Evolutionary conservation across 768 basidiomycete genomes (phyloP).

Genomic region (Xerocomus brunneocitrinus): DNA sequence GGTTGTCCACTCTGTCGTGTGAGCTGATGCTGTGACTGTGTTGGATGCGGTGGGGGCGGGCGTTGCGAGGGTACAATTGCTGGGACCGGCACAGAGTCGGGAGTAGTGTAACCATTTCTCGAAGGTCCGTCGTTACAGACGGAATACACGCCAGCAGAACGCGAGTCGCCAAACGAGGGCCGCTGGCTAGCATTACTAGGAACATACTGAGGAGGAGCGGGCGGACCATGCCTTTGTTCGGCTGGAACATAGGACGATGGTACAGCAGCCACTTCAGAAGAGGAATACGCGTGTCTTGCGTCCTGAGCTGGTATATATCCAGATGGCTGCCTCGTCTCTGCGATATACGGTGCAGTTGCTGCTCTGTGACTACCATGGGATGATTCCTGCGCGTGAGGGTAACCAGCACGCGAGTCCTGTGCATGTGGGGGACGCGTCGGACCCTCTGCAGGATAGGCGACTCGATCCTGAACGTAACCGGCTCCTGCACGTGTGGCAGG

Average conservation of each 20-base stretch:
- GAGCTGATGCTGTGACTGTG: conserved; percentile 15
- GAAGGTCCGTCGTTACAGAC: conserved; percentile 8
- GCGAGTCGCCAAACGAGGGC: conserved; percentile 21
- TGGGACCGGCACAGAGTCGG: conserved; percentile 15
- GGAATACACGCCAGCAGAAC: conserved; percentile 16
- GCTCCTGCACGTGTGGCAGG: conserved; percentile 12
- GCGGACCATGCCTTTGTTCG: conserved; percentile 19
- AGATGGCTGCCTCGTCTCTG: conserved; percentile 20
- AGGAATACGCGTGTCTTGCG: conserved; percentile 17
- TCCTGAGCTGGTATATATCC: conserved; percentile 19
- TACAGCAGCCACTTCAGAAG: conserved; percentile 13
- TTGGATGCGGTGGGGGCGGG: conserved; percentile 6
- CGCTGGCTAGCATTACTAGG: conserved; percentile 14
- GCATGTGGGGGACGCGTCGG: conserved; percentile 10
- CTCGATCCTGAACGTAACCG: conserved; percentile 16
- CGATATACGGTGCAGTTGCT: conserved; percentile 3
- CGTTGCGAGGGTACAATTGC: conserved; percentile 18
- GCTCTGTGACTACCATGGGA: conserved; percentile 11
- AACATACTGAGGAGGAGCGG: conserved; percentile 13
- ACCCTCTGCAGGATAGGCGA: conserved; percentile 12
- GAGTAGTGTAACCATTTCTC: conserved; percentile 10
- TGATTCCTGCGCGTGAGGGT: conserved; percentile 17
- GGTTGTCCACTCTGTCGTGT: conserved; percentile 18
- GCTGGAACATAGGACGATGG: conserved; percentile 13
- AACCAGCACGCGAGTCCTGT: conserved; percentile 19